Base-by-base conservation (phyloP, 805 yeast genomes). In the Candida boidinii region DNA sequence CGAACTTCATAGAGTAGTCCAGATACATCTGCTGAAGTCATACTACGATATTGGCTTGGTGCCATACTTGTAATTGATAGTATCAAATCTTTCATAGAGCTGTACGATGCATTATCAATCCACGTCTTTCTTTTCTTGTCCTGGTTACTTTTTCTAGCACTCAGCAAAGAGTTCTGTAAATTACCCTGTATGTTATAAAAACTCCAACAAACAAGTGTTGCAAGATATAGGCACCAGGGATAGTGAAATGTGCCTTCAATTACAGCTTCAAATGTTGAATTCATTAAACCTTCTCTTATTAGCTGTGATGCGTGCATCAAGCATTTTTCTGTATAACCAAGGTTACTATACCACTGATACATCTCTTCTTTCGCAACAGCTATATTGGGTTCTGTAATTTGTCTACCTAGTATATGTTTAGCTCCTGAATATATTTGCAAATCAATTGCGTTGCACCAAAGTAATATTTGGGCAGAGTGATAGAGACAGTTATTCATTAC, bases 191-290 rank as follows among this genome's bases (percentile, higher is more conserved):
- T n/a, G n/a, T 37, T 33, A 32, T 30, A 39, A 23, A 29, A 43
- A 16, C 39, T 19, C 44, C 41, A 38, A 23, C 40, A 40, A 7
- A 39, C 36, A 18, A 43, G 16, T 1, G 41, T 25, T 5, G 43
- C 39, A 12, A 43, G 14, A 25, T 43, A 43, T 13, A 42, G 28
- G 31, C 46, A 40, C 46, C 46, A 42, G 5, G 31, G 28, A 30
- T 42, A 40, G 26, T 42, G 46, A 17, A 39, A 36, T 5, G 41
- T 40, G 2, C 46, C 46, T 28, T 42, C 44, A n/a, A n/a, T n/a
- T 17, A 39, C 44, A 25, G 40, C 38, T 44, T 44, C 40, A 18
- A 38, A 21, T 4, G 38, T 39, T 17, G 40, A 21, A 25, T 36
- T 36, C 10, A 39, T 28, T 15, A 35, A 36, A 2, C 46, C 46